Evolutionary conservation across 257 asterid genomes (phyloP), one percentile per base, ranked within the genome.

Genomic region (Capsicum baccatum): DNA sequence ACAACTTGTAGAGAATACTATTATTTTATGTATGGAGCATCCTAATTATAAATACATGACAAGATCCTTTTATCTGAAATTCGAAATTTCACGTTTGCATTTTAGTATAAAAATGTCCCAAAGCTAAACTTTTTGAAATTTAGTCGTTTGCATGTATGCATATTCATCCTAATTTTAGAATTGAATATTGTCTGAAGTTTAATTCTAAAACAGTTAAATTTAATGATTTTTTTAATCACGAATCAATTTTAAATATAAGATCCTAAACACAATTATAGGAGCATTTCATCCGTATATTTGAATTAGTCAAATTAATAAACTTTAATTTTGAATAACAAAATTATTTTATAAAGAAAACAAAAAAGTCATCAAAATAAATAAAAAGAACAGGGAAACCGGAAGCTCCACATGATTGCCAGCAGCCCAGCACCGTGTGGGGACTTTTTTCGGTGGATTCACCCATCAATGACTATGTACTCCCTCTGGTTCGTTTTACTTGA

Each of bases 391-490:
- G 11, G 17, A 16, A 39, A 11, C 26, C 39, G 11, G 17, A 16
- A 39, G 19, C 26, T 69, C 54, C 78, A 39, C 78, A 16, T 69
- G 4, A 39, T 39, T 69, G 55, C 78, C 78, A 69, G 15, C 14
- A 69, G 7, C 78, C 0, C 39, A 54, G 33, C 78, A 69, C 1
- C 26, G 54, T 69, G 78, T 69, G 78, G 15, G 78, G 8, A 14
- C 2, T 69, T 6, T 69, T 69, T 16, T 67, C 74, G 74, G 74
- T 35, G 74, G 74, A 67, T 14, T 67, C 74, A 35, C 12, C 74
- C 74, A 67, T 67, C 35, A 35, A 67, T 15, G 14, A 42, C 26
- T 16, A 8, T 39, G 33, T 26, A 26, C 33, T 26, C 33, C 33
- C 33, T 26, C 33, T 1, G 33, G 1, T 26, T 26, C 33, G 1